These are phyloP conservation scores for Arctium lappa DNA, from an alignment of 129 eudicot genomes.

Conservation along the genomic window DNA sequence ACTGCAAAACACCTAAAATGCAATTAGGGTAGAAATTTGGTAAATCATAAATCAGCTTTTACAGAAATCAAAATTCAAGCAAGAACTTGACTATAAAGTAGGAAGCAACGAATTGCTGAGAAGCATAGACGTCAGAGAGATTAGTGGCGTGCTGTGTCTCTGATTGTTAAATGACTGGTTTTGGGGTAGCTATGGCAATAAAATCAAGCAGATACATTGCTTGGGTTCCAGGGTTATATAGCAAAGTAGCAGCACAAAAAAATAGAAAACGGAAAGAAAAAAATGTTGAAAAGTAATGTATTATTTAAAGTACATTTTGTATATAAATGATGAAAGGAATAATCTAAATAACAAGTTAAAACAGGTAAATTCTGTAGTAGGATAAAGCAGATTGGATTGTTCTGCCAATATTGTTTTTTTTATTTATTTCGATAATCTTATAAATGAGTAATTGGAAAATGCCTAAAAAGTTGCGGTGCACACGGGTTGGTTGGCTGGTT, in stretches of 20 bases:
- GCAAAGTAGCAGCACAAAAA: conserved; percentile 2
- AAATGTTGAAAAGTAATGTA: not conserved
- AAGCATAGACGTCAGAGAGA: not conserved
- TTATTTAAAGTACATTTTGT: not conserved
- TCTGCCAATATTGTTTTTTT: too few species aligned
- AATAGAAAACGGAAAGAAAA: too few species aligned
- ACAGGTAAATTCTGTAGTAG: too few species aligned
- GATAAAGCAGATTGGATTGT: too few species aligned
- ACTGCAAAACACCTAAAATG: not conserved
- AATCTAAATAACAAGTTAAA: not conserved
- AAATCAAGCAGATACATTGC: conserved; percentile 20
- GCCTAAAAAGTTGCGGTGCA: too few species aligned
- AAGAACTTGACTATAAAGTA: not conserved
- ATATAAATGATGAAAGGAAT: not conserved
- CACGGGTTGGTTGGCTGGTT: too few species aligned
- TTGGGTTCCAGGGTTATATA: conserved; percentile 26
- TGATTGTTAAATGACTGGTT: not conserved
- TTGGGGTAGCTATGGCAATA: conserved; percentile 10
- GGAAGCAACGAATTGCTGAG: not conserved
- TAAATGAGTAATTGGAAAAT: not conserved
- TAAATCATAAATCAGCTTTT: conserved; percentile 16
- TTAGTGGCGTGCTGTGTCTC: not conserved
- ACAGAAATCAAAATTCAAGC: conserved; percentile 2
- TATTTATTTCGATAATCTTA: too few species aligned
- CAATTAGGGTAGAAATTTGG: conserved; percentile 8